Conservation (phyloP, 352 stramenopile genomes). For the Thalassiosira exigua region DNA sequence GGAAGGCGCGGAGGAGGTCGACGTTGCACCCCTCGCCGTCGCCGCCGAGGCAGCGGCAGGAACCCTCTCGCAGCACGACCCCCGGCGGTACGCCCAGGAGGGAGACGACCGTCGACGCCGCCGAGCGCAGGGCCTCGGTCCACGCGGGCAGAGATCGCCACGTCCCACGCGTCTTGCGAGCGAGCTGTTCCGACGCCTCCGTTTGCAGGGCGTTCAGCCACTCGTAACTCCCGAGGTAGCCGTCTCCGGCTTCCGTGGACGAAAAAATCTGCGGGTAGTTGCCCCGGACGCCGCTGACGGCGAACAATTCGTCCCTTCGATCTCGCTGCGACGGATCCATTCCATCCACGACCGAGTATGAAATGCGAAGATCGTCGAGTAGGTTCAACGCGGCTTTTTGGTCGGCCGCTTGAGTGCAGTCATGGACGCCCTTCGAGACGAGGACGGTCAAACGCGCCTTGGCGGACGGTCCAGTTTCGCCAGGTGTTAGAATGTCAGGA, state of each 20-base stretch:
- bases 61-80: constrained; percentile 35
- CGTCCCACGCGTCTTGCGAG: no score
- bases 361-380: background rate
- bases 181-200: no score
- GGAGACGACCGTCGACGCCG: constrained; percentile 46
- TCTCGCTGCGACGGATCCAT: constrained; percentile 58
- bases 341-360: constrained; percentile 65
- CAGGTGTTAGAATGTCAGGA: no score
- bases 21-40: constrained; percentile 43
- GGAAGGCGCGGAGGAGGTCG: constrained; percentile 77
- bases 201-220: no score
- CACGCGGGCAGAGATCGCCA: constrained; percentile 23
- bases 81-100: constrained; percentile 54
- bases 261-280: constrained; percentile 85
- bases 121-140: constrained; percentile 46
- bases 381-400: background rate
- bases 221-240: no score
- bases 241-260: no score
- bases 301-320: constrained; percentile 72
- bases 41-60: constrained; percentile 16
- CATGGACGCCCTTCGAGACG: constrained; percentile 11
- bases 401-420: background rate
- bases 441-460: constrained; percentile 36
- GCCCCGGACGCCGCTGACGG: constrained; percentile 65
- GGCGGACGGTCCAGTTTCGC: no score